A percentile compares a stretch with the other conserved stretches of the same genome.
These are phyloP conservation scores for Penicillium freii DNA, from an alignment of 2,329 filamentous ascomycete species.

Conservation along the genomic window DNA sequence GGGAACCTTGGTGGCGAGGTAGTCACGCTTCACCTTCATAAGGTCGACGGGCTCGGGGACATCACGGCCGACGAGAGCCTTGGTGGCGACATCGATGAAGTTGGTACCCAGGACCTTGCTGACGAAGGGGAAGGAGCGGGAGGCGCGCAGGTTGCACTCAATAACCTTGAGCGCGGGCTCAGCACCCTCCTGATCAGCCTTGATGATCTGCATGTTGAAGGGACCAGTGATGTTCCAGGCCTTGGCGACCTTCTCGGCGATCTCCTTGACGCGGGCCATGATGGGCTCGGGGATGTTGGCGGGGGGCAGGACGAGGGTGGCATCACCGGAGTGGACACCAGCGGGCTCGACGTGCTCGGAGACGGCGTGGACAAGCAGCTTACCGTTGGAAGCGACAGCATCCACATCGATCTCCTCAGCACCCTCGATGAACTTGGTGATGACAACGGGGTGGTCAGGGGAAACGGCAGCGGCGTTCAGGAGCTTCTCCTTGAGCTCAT, in stretches of 20 bases:
- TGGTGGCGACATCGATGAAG: conserved; percentile 94
- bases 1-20: conserved; percentile 94
- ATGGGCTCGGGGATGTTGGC: conserved; percentile 71
- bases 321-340: conserved; percentile 96
- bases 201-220: conserved; percentile 99
- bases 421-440: conserved; percentile 97
- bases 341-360: conserved; percentile 96
- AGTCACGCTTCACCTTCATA: conserved; percentile 86
- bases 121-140: conserved; percentile 96
- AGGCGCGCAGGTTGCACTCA: conserved; percentile 96
- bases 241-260: conserved; percentile 92
- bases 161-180: conserved; percentile 87
- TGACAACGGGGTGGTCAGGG: conserved; percentile 95
- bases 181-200: conserved; percentile 73
- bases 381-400: conserved; percentile 80
- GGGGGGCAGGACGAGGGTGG: conserved; percentile 88
- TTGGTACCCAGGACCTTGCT: conserved; percentile 95
- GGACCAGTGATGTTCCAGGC: conserved; percentile 97
- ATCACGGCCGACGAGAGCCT: conserved; percentile 80
- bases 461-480: conserved; percentile 86
- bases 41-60: conserved; percentile 83
- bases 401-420: conserved; percentile 97
- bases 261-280: conserved; percentile 88
- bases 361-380: conserved; percentile 86
- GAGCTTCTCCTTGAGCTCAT: conserved; percentile 92